Evolutionary conservation across 257 asterid species (phyloP).

Genomic region (Fraxinus americana): DNA sequence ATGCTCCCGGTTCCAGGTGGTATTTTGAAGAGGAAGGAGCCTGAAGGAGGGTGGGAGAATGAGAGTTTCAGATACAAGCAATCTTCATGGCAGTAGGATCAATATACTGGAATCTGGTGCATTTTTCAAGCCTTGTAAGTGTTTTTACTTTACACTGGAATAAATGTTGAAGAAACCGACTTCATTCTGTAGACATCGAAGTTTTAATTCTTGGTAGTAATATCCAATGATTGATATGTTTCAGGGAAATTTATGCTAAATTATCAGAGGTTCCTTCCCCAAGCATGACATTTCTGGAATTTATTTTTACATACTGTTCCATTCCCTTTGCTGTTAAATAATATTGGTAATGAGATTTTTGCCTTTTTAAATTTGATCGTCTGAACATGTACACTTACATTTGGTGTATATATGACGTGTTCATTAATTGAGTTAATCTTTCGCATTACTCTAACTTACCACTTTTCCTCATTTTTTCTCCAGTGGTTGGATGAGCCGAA

Average conservation of each 20-base stretch:
- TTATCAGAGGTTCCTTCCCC: not conserved
- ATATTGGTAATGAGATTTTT: not conserved
- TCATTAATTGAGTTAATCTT: not conserved
- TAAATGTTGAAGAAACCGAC: not conserved
- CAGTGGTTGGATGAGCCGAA: not conserved
- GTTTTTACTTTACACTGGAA: not conserved
- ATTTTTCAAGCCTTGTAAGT: not conserved
- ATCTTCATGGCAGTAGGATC: constrained; percentile 53
- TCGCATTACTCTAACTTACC: not conserved
- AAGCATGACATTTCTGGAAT: not conserved
- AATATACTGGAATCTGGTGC: constrained; percentile 5
- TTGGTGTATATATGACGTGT: not conserved
- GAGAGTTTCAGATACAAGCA: constrained; percentile 62
- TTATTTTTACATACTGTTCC: not conserved
- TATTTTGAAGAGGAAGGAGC: constrained; percentile 61
- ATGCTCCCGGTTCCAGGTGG: constrained; percentile 54
- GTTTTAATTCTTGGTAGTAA: not conserved
- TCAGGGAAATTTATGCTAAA: not conserved
- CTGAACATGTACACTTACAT: not conserved
- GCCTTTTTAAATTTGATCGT: no score
- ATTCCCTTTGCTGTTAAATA: not conserved
- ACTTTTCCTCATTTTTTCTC: not conserved
- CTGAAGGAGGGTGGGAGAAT: constrained; percentile 64
- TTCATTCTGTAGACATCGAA: not conserved
- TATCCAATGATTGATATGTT: not conserved